Percentiles rank a stretch among this genome's conserved stretches.
phyloP scores from a whole-genome alignment of 2,329 filamentous ascomycete species.

The Aschersonia sp. region DNA sequence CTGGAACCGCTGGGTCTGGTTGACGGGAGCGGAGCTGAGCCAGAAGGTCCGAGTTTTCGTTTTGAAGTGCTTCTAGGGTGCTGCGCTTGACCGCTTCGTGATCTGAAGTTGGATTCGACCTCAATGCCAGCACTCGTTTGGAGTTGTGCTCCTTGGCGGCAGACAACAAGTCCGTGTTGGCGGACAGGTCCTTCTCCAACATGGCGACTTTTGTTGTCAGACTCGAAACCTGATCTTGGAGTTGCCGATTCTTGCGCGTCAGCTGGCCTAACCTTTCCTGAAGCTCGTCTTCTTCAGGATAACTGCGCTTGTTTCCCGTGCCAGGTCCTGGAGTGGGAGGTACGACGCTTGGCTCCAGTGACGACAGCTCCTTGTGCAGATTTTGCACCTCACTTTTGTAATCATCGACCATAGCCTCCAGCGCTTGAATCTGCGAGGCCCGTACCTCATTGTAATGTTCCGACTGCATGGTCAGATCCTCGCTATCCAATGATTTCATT shows the following conservation, averaged over 20 bases:
- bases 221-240: slow-evolving; percentile 63
- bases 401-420: slow-evolving; percentile 75
- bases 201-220: slow-evolving; percentile 57
- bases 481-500: slow-evolving; percentile 73
- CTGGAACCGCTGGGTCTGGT: slow-evolving; percentile 31
- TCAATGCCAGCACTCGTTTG: slow-evolving; percentile 72
- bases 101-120: slow-evolving; percentile 83
- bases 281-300: slow-evolving; percentile 44
- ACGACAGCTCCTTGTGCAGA: slow-evolving; percentile 60
- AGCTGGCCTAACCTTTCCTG: slow-evolving; percentile 69
- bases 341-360: slow-evolving; percentile 33
- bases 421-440: slow-evolving; percentile 57
- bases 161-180: slow-evolving; percentile 58
- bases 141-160: slow-evolving; percentile 51
- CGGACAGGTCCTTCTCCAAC: slow-evolving; percentile 61
- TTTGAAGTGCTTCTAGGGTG: slow-evolving; percentile 62
- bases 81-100: slow-evolving; percentile 71
- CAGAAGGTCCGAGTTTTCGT: slow-evolving; percentile 75
- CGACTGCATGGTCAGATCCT: slow-evolving; percentile 76
- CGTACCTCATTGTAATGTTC: slow-evolving; percentile 68
- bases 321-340: slow-evolving; percentile 21
- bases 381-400: slow-evolving; percentile 71
- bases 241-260: slow-evolving; percentile 71
- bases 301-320: slow-evolving; percentile 48
- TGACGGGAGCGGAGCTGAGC: slow-evolving; percentile 45